A percentile compares a stretch with the other conserved stretches of the same genome.
Conservation (phyloP, 495 filamentous ascomycete genomes). For the Halenospora varia region DNA sequence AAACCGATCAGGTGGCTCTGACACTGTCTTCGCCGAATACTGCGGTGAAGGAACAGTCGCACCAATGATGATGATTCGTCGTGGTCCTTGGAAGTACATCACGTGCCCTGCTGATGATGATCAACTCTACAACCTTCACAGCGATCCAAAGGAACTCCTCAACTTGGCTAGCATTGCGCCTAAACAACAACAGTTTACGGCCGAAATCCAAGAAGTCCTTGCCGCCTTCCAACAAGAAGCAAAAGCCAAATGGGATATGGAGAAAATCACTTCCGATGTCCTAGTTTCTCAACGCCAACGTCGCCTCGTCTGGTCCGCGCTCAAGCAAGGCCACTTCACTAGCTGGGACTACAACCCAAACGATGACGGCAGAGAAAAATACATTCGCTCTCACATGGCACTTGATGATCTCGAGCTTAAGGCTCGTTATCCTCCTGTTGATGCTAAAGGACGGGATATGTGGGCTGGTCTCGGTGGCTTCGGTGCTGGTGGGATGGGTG, state of each 20-base stretch:
- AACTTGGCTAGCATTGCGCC: slow-evolving; percentile 55
- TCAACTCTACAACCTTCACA: slow-evolving; percentile 70
- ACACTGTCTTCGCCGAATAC: slow-evolving; percentile 84
- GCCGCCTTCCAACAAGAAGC: slow-evolving; percentile 64
- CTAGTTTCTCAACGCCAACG: slow-evolving; percentile 67
- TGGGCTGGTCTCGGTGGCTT: slow-evolving; percentile 8
- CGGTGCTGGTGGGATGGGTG: slow-evolving; percentile 26
- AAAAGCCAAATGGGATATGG: slow-evolving; percentile 66
- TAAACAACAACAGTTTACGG: slow-evolving; percentile 13
- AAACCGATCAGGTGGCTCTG: slow-evolving; percentile 41
- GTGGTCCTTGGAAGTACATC: slow-evolving; percentile 78
- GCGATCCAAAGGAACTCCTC: slow-evolving; percentile 67
- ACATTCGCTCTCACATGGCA: slow-evolving; percentile 64
- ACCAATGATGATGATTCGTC: slow-evolving; percentile 86
- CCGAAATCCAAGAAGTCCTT: slow-evolving; percentile 31
- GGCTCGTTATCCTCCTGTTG: slow-evolving; percentile 62
- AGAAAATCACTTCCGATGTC: slow-evolving; percentile 63
- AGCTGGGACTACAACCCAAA: slow-evolving; percentile 77
- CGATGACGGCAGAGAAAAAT: slow-evolving; percentile 68
- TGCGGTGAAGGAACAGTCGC: slow-evolving; percentile 83
- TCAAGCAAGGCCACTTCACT: slow-evolving; percentile 63
- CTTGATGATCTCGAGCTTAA: slow-evolving; percentile 65
- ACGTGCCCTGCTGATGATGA: slow-evolving; percentile 75
- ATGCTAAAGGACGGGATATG: slow-evolving; percentile 47
- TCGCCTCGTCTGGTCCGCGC: slow-evolving; percentile 66